Percentiles rank a stretch among this genome's conserved stretches.
These are phyloP conservation scores for Scolecobasidium constrictum DNA, from an alignment of 2,329 filamentous ascomycete genomes.

Conservation along the genomic window DNA sequence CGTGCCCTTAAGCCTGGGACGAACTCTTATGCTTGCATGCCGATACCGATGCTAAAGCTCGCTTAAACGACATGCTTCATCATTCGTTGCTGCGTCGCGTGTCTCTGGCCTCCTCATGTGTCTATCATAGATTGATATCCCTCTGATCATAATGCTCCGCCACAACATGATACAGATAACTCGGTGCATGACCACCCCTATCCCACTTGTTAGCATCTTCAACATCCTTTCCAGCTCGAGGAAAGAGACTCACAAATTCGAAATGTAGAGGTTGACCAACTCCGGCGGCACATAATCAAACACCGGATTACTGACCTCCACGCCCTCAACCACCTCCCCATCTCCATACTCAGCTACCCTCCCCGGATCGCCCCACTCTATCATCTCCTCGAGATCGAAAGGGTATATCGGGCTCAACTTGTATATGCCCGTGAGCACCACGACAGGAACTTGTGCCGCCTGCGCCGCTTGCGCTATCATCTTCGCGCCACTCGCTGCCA, in stretches of 20 bases:
- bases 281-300: conserved; percentile 76
- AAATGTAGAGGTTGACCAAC: conserved; percentile 71
- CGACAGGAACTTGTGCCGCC: conserved; percentile 70
- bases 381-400: conserved; percentile 67
- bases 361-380: conserved; percentile 77
- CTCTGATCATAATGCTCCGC: conserved; percentile 66
- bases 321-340: conserved; percentile 64
- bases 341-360: conserved; percentile 69
- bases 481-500: conserved; percentile 74
- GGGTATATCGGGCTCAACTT: conserved; percentile 86
- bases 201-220: conserved; percentile 12
- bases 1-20: no score
- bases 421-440: conserved; percentile 85
- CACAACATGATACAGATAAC: conserved; percentile 63
- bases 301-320: conserved; percentile 67
- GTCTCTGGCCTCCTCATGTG: no score
- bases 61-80: no score
- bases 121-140: conserved; percentile 52
- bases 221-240: conserved; percentile 14
- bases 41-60: no score
- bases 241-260: conserved; percentile 55
- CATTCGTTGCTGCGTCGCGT: no score
- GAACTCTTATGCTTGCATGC: no score
- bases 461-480: conserved; percentile 78
- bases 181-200: conserved; percentile 57